Conservation (phyloP, 192 early-diverging fungal species). For the Coemansia sp. region DNA sequence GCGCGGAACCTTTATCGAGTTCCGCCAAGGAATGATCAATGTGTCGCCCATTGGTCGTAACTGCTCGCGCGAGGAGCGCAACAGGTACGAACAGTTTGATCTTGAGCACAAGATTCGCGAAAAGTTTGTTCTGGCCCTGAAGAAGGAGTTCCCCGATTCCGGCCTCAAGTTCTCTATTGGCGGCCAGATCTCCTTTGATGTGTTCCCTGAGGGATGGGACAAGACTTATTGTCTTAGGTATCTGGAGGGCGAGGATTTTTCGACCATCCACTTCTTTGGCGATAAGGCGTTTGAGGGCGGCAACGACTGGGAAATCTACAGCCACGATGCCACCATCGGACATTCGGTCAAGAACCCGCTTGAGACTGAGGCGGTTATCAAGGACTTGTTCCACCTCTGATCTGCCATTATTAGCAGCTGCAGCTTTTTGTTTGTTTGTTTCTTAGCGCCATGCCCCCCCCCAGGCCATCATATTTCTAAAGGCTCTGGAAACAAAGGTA, state of each 20-base stretch:
- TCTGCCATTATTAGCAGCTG: too few species aligned
- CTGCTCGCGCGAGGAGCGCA: slow-evolving; percentile 86
- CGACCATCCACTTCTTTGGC: slow-evolving; percentile 95
- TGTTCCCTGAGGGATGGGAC: slow-evolving; percentile 99
- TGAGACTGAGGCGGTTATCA: slow-evolving; percentile 80
- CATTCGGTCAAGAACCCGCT: slow-evolving; percentile 82
- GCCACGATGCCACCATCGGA: slow-evolving; percentile 73
- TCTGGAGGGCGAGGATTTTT: slow-evolving; percentile 82
- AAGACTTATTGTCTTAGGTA: slow-evolving; percentile 98
- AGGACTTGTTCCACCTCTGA: slow-evolving; percentile 64
- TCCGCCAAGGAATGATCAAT: slow-evolving; percentile 99
- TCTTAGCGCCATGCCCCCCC: too few species aligned
- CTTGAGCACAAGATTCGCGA: slow-evolving; percentile 78
- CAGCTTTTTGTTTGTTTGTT: too few species aligned
- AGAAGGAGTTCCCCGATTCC: slow-evolving; percentile 81
- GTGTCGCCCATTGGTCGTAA: slow-evolving; percentile 96
- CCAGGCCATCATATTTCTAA: too few species aligned
- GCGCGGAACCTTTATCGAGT: slow-evolving; percentile 97
- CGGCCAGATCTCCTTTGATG: slow-evolving; percentile 99
- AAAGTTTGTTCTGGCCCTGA: slow-evolving; percentile 81
- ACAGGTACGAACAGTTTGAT: slow-evolving; percentile 91
- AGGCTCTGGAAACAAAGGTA: neutral
- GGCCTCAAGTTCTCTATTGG: slow-evolving; percentile 93
- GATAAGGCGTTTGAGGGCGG: slow-evolving; percentile 97
- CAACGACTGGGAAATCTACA: slow-evolving; percentile 98